phyloP scores from a whole-genome alignment of 768 basidiomycete genomes.

The Suillus decipiens region DNA sequence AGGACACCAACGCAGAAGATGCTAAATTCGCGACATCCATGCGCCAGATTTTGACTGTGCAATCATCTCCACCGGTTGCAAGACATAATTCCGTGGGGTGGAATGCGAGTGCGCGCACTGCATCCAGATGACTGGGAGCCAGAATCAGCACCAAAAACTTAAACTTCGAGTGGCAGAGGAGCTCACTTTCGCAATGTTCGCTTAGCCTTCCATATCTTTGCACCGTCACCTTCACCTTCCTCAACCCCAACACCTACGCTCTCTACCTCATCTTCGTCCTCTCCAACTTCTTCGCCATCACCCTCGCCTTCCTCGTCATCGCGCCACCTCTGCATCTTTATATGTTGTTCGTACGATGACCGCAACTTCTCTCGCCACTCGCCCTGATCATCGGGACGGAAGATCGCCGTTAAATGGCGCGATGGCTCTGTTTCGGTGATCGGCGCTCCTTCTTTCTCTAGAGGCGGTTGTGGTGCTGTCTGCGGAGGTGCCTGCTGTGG shows the following conservation, averaged over 20 bases:
- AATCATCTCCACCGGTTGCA: constrained; percentile 95
- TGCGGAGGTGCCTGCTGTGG: constrained; percentile 20
- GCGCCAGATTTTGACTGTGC: constrained; percentile 94
- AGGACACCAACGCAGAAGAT: constrained; percentile 67
- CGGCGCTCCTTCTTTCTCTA: constrained; percentile 15
- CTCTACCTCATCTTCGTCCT: constrained; percentile 72
- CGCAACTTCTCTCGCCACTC: constrained; percentile 86
- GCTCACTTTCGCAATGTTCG: constrained; percentile 88
- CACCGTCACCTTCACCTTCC: constrained; percentile 66
- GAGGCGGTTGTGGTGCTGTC: constrained; percentile 10
- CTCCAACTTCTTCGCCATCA: constrained; percentile 67
- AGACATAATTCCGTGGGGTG: constrained; percentile 83
- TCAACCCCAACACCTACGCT: constrained; percentile 49
- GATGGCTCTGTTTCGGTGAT: constrained; percentile 21
- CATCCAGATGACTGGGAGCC: constrained; percentile 79
- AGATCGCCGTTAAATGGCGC: constrained; percentile 67
- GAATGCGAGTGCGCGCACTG: constrained; percentile 88
- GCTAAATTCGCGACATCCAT: constrained; percentile 77
- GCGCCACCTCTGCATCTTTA: constrained; percentile 31
- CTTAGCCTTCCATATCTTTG: constrained; percentile 83
- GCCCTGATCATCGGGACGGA: constrained; percentile 80
- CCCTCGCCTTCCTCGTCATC: constrained; percentile 57
- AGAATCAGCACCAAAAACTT: constrained; percentile 10
- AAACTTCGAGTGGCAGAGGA: constrained; percentile 13
- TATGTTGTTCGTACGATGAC: constrained; percentile 54